These are phyloP conservation scores for Plasmodium cynomolgi DNA, from an alignment of 169 alveolate genomes.

Conservation along the genomic window DNA sequence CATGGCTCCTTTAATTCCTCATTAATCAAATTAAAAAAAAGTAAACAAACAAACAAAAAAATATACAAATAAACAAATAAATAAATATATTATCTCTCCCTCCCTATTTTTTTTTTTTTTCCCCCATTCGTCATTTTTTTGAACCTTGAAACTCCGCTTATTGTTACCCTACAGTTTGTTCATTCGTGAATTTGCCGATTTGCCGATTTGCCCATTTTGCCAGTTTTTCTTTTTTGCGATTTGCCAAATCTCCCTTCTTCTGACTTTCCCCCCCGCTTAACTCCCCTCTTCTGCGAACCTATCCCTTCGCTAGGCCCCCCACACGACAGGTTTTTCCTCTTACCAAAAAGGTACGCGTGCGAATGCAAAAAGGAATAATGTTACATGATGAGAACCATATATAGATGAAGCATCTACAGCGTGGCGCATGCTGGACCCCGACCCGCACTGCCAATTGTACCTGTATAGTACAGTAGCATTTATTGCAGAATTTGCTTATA, in stretches of 20 bases:
- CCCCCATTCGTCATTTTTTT: neutral
- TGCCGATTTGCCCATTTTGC: neutral
- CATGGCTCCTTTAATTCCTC: neutral
- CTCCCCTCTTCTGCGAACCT: neutral
- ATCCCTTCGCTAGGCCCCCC: neutral
- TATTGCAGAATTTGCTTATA: neutral
- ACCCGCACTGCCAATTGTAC: neutral
- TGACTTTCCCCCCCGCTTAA: neutral
- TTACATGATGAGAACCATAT: neutral
- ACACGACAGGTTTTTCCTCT: neutral
- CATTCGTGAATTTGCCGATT: neutral
- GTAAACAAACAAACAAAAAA: no score
- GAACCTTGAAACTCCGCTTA: neutral
- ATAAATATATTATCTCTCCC: neutral
- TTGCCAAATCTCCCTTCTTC: neutral
- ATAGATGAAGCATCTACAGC: neutral
- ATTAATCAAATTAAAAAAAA: neutral
- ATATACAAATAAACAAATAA: neutral
- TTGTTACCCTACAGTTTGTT: neutral
- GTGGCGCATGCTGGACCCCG: neutral
- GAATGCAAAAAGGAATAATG: neutral
- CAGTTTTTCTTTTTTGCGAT: neutral
- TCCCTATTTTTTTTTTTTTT: neutral
- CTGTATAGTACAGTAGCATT: no score
- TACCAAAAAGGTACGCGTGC: neutral